Conservation (phyloP, 768 basidiomycete genomes). For the Tylopilus balloui region DNA sequence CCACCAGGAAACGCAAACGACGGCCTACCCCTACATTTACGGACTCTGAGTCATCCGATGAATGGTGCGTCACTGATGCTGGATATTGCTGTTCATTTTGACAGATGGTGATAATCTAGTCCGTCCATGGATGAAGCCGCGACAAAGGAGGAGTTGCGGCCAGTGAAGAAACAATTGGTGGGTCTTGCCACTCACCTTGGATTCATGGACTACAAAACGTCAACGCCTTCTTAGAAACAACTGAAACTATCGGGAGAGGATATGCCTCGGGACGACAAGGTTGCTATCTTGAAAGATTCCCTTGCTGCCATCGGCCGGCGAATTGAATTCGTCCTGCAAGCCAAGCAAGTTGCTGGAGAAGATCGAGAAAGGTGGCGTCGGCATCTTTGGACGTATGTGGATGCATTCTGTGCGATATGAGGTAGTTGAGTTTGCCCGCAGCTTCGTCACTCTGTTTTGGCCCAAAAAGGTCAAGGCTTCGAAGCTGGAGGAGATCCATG, state of each 20-base stretch:
- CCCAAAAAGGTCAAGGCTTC: conserved; percentile 93
- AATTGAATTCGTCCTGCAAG: conserved; percentile 77
- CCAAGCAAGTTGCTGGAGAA: conserved; percentile 75
- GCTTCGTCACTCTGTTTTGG: conserved; percentile 96
- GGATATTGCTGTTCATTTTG: conserved; percentile 1
- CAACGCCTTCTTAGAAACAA: conserved; percentile 65
- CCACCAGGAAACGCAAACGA: conserved; percentile 74
- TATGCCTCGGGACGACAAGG: conserved; percentile 93
- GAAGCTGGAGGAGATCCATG: conserved; percentile 92
- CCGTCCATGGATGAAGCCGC: conserved; percentile 92
- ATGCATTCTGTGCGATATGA: conserved; percentile 1
- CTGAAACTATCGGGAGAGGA: conserved; percentile 91
- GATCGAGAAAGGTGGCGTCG: conserved; percentile 85
- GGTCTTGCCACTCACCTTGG: conserved; percentile 23
- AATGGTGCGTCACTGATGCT: conserved; percentile 61
- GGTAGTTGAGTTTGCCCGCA: conserved; percentile 29
- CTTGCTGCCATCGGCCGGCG: conserved; percentile 89
- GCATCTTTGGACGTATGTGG: conserved; percentile 93
- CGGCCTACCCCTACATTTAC: conserved; percentile 96
- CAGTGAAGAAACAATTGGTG: conserved; percentile 94
- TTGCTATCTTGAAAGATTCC: conserved; percentile 92
- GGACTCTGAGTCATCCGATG: conserved; percentile 88
- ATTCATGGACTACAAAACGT: background rate
- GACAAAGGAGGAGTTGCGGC: conserved; percentile 92
- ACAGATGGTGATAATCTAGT: conserved; percentile 39